Percentiles rank a stretch among this genome's conserved stretches.
Evolutionary conservation across 176 grass and related monocot genomes (phyloP).

Genomic region (Juncus inflexus): DNA sequence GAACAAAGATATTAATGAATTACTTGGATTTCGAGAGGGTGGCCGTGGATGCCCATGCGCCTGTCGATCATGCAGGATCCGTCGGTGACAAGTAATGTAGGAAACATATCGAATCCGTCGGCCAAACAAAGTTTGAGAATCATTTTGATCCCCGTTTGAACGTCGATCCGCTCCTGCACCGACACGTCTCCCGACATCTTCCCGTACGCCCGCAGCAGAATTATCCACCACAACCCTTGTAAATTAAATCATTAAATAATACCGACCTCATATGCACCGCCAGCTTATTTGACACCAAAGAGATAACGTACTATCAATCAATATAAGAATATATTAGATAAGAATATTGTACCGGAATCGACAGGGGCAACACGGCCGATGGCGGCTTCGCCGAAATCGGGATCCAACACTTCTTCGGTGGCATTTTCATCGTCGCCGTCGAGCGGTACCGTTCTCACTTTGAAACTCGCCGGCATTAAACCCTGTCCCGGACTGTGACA

Average conservation of each 20-base stretch:
- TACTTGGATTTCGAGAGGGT: slow-evolving; percentile 86
- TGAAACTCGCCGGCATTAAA: slow-evolving; percentile 90
- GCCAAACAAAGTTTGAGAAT: slow-evolving; percentile 84
- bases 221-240: slow-evolving; percentile 90
- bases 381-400: slow-evolving; percentile 92
- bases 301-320: background rate
- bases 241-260: slow-evolving; percentile 9
- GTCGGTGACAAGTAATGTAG: slow-evolving; percentile 81
- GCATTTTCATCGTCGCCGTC: slow-evolving; percentile 61
- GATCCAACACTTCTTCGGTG: slow-evolving; percentile 81
- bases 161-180: slow-evolving; percentile 91
- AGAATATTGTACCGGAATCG: slow-evolving; percentile 59
- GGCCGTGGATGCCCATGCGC: slow-evolving; percentile 87
- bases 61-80: slow-evolving; percentile 96
- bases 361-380: slow-evolving; percentile 92
- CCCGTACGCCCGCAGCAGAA: slow-evolving; percentile 84
- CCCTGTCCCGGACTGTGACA: slow-evolving; percentile 93
- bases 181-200: slow-evolving; percentile 80
- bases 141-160: slow-evolving; percentile 94
- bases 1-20: slow-evolving; percentile 9
- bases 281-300: no score
- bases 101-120: slow-evolving; percentile 95
- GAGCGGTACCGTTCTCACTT: slow-evolving; percentile 71
- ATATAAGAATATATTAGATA: slow-evolving; percentile 7
- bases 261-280: no score